These are phyloP conservation scores for Hordeum marinum DNA, from an alignment of 176 grass and related monocot species.

Conservation along the genomic window DNA sequence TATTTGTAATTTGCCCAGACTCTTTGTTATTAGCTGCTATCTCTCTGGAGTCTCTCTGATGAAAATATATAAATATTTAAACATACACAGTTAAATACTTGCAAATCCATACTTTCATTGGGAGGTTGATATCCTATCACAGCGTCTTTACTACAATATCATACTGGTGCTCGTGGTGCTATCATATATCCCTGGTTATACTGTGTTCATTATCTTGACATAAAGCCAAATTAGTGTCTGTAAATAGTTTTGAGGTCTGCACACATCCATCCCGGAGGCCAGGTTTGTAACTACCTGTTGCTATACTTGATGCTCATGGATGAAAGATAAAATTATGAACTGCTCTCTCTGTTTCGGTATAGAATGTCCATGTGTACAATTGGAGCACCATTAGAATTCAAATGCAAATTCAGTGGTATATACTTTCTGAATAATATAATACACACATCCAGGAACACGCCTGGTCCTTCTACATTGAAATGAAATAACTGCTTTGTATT, in stretches of 20 bases:
- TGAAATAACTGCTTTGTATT: not conserved
- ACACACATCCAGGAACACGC: not conserved
- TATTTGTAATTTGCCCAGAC: not conserved
- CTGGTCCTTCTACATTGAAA: not conserved
- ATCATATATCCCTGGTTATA: not conserved
- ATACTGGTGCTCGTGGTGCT: not conserved
- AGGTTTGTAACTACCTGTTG: slow-evolving; percentile 32
- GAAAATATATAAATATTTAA: not conserved
- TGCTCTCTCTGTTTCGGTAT: not conserved
- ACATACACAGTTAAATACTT: not conserved
- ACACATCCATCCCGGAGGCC: slow-evolving; percentile 32
- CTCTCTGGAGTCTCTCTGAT: not conserved
- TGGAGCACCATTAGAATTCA: not conserved
- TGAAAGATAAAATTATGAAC: slow-evolving; percentile 12
- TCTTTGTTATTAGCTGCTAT: not conserved
- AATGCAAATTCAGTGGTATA: not conserved
- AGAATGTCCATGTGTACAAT: not conserved
- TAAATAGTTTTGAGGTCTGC: slow-evolving; percentile 26
- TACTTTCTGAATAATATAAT: not conserved
- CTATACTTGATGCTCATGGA: slow-evolving; percentile 2
- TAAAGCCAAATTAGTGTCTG: slow-evolving; percentile 23
- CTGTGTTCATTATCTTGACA: slow-evolving; percentile 1
- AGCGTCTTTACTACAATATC: not conserved
- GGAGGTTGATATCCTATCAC: not conserved
- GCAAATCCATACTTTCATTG: not conserved